Percentiles rank a stretch among this genome's conserved stretches.
Conservation (phyloP, 2,329 filamentous ascomycete genomes). For the Huntiella abstrusa region DNA sequence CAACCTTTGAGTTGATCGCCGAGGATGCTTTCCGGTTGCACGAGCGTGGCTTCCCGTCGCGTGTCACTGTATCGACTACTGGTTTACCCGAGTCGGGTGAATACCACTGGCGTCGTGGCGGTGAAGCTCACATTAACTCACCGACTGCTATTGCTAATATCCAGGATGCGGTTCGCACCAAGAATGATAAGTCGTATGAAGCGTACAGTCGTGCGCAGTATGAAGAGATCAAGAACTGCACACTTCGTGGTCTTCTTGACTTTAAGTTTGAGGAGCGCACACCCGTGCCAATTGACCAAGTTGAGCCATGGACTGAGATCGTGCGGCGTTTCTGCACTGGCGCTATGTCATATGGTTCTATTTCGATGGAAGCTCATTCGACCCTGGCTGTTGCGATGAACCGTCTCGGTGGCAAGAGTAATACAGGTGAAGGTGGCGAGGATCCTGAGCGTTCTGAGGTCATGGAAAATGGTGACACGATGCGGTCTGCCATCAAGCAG, state of each 20-base stretch:
- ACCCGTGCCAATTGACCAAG: constrained; percentile 83
- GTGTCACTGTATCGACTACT: constrained; percentile 54
- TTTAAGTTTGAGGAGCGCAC: constrained; percentile 82
- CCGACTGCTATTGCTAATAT: constrained; percentile 90
- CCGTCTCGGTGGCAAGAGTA: constrained; percentile 85
- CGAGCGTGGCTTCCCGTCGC: constrained; percentile 76
- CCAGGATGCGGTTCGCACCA: constrained; percentile 85
- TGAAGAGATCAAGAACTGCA: constrained; percentile 93
- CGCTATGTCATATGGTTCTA: constrained; percentile 96
- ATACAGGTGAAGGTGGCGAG: constrained; percentile 94
- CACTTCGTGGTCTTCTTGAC: constrained; percentile 79
- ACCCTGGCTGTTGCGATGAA: constrained; percentile 95
- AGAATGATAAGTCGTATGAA: constrained; percentile 98
- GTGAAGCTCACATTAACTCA: constrained; percentile 88
- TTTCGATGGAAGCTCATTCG: constrained; percentile 96
- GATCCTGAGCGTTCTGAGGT: constrained; percentile 76
- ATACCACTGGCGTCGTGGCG: constrained; percentile 96
- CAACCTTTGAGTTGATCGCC: constrained; percentile 84
- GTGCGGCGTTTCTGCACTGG: constrained; percentile 91
- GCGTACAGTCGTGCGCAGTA: constrained; percentile 87
- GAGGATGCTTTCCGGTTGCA: constrained; percentile 91
- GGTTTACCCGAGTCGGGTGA: constrained; percentile 84
- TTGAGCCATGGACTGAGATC: constrained; percentile 96
- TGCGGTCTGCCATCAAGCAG: constrained; percentile 96
- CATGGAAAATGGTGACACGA: constrained; percentile 82